Evolutionary conservation across 768 basidiomycete species (phyloP).

Genomic region (Suillus sp.): DNA sequence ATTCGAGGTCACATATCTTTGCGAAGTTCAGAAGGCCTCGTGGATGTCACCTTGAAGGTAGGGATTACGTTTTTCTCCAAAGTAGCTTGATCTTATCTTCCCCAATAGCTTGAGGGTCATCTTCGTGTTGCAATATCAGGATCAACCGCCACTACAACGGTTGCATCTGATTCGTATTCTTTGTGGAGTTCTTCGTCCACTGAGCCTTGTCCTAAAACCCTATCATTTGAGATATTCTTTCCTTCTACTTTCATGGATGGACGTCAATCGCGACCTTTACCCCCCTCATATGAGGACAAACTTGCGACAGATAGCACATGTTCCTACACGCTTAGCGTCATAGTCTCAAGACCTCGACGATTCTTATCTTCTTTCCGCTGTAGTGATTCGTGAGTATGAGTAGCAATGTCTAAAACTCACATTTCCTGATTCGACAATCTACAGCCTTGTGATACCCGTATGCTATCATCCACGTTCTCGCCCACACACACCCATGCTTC

Average conservation of each 20-base stretch:
- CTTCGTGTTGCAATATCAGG: constrained; percentile 22
- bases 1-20: constrained; percentile 29
- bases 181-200: constrained; percentile 23
- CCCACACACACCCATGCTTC: constrained; percentile 55
- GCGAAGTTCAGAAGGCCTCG: constrained; percentile 13
- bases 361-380: constrained; percentile 48
- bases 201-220: constrained; percentile 33
- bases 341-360: constrained; percentile 39
- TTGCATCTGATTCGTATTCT: constrained; percentile 22
- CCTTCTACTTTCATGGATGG: constrained; percentile 48
- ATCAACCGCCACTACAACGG: constrained; percentile 15
- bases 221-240: constrained; percentile 47
- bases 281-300: constrained; percentile 47
- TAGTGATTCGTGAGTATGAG: constrained; percentile 43
- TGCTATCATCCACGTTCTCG: constrained; percentile 55
- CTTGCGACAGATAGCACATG: constrained; percentile 34
- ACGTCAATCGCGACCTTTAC: constrained; percentile 39
- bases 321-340: constrained; percentile 49
- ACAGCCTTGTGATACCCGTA: constrained; percentile 52
- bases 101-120: constrained; percentile 27
- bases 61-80: not conserved
- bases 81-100: constrained; percentile 6
- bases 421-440: constrained; percentile 2
- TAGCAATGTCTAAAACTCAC: constrained; percentile 10
- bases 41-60: constrained; percentile 30